Conservation (phyloP, 176 grass and related monocot genomes). For the Oryza meyeriana region DNA sequence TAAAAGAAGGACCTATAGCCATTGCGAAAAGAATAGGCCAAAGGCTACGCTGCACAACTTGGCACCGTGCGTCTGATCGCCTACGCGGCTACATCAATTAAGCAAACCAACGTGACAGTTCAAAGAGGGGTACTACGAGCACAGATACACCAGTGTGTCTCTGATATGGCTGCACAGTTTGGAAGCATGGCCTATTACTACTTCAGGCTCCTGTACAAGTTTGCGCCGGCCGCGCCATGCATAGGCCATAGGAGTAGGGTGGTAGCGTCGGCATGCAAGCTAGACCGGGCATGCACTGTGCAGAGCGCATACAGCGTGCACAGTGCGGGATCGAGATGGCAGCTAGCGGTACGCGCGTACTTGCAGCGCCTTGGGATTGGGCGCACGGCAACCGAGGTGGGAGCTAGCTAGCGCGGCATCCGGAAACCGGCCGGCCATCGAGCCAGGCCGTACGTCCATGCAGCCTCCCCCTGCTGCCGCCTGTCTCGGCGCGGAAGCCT, state of each 20-base stretch:
- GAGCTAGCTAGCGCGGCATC: neutral
- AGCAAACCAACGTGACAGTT: constrained; percentile 1
- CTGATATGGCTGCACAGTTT: neutral
- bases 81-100: neutral
- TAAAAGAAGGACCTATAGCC: neutral
- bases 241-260: neutral
- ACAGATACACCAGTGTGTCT: neutral
- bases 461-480: neutral
- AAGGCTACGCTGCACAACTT: neutral
- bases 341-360: neutral
- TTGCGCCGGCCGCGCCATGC: neutral
- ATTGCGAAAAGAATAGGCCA: neutral
- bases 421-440: neutral
- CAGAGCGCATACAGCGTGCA: neutral
- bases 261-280: neutral
- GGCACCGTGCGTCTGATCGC: neutral
- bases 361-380: constrained; percentile 23
- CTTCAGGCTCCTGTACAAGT: constrained; percentile 26
- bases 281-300: neutral
- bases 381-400: constrained; percentile 33
- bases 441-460: neutral
- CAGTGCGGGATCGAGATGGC: neutral
- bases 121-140: neutral
- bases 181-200: constrained; percentile 25
- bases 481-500: neutral